Evolutionary conservation across 352 stramenopile species (phyloP), one percentile per base, ranked within the genome.

Genomic region (Blastocystis sp.): DNA sequence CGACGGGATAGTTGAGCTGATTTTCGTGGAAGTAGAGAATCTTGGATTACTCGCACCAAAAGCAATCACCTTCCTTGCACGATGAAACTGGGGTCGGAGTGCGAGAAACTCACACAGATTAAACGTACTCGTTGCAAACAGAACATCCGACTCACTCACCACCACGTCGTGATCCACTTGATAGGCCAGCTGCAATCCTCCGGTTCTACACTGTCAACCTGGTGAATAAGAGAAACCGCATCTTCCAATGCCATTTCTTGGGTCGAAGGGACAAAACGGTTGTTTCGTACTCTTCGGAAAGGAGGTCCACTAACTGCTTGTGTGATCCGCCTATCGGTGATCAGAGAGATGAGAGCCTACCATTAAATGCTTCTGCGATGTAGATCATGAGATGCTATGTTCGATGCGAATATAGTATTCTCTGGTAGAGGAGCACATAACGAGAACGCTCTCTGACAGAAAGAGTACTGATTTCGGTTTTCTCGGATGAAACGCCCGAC

Each of bases 21-120:
- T 92, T 92, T 79, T 92, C 89, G 85, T 92, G 89, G 87, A 92
- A 92, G 84, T 92, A 92, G n/a, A 89, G 72, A 42, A 92, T 84
- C 86, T 91, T 34, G 48, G 46, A 7, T 84, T 14, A 84, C 8
- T n/a, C 9, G 2, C 11, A 36, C 7, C 7, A 0, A 6, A 57
- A 0, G 21, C 2, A 4, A 53, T 48, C 42, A 91, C 87, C 3
- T 56, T 40, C 0, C 61, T 27, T 7, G 7, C 9, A 49, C 51
- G 75, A 9, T 89, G 53, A 57, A 84, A 40, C 36, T 90, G 86
- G 0, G 88, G 87, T 0, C 87, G 86, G 27, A 91, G 48, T 0
- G 87, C 87, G 8, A 91, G 77, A 54, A 91, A 75, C 73, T 90
- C 88, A 0, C 85, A 79, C 11, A 91, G 87, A 65, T 89, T 89